A percentile compares a stretch with the other conserved stretches of the same genome.
phyloP scores from a whole-genome alignment of 139 green algal genomes.

The Chlorokybus atmophyticus region DNA sequence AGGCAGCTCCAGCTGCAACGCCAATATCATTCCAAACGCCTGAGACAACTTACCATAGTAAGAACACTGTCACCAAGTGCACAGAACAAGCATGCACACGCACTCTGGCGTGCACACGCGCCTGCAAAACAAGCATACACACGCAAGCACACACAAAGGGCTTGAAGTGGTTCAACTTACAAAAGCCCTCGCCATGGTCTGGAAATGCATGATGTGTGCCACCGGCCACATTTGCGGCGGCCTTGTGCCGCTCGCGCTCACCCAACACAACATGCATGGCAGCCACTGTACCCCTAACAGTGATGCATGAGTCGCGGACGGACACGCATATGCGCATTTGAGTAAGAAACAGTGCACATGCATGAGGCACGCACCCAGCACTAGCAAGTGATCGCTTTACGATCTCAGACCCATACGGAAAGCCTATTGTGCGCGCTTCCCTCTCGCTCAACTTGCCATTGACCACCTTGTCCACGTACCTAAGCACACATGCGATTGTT shows the following conservation, averaged over 20 bases:
- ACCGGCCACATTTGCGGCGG: slow-evolving; percentile 40
- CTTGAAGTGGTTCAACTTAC: too few relatives aligned
- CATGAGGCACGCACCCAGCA: slow-evolving; percentile 5
- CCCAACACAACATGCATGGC: slow-evolving; percentile 32
- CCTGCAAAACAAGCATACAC: too few relatives aligned
- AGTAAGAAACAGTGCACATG: not conserved
- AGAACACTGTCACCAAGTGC: too few relatives aligned
- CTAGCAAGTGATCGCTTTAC: slow-evolving; percentile 6
- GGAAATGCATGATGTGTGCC: slow-evolving; percentile 59
- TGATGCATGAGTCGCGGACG: not conserved
- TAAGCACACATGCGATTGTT: not conserved
- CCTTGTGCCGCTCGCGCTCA: not conserved
- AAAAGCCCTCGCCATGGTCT: slow-evolving; percentile 50
- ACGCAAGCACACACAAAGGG: too few relatives aligned
- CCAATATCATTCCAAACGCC: slow-evolving; percentile 29
- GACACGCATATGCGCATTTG: not conserved
- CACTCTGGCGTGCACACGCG: too few relatives aligned
- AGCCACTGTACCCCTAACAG: slow-evolving; percentile 33
- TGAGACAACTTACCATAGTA: too few relatives aligned
- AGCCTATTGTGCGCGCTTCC: slow-evolving; percentile 23
- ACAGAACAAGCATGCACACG: too few relatives aligned
- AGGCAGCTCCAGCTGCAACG: slow-evolving; percentile 1
- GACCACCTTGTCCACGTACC: slow-evolving; percentile 26
- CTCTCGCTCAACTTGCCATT: slow-evolving; percentile 10
- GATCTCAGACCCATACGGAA: slow-evolving; percentile 21